Evolutionary conservation across 768 basidiomycete genomes (phyloP), one percentile per base, ranked within the genome.

Genomic region (Boletellus ananas): DNA sequence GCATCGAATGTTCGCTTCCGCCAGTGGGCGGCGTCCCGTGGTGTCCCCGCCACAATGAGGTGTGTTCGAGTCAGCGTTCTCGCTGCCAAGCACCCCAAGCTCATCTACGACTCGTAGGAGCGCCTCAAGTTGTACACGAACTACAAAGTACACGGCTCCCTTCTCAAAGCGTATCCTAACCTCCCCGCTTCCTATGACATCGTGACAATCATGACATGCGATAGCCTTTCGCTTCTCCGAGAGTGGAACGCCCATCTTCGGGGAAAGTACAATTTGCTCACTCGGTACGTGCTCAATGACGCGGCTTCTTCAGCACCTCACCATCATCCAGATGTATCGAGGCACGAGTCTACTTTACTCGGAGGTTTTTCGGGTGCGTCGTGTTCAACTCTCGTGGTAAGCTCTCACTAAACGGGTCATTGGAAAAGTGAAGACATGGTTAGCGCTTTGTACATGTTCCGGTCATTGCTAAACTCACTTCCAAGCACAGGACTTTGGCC

Each of bases 341-440:
- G 40, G 70, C 71, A 6, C 64, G 72, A 12, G 58, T 63, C 8
- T 70, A 64, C 54, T 73, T 74, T 49, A 67, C 70, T 5, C 69
- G 70, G 50, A 65, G 68, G 9, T 74, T 74, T 54, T 74, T 73
- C 36, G 71, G 70, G 72, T 74, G 50, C 61, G 12, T 23, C 18
- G 25, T 14, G 6, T 25, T 21, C 2, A 21, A 35, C 34, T 14
- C 34, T 29, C 17, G 25, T 10, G 20, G 12, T 4, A 10, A n/a
- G 12, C 18, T 18, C 39, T 44, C 43, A 35, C n/a, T 17, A n/a
- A 48, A 34, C 2, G 17, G 37, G 39, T 6, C 1, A 13, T 18
- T 29, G 27, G 16, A 35, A 45, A 42, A 64, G 59, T 4, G 45
- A 61, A 40, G 65, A 64, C 31, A 64, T 64, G 65, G 63, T 40